Percentiles rank a stretch among this genome's conserved stretches.
Conservation (phyloP, 768 basidiomycete genomes). For the Suillus subalutaceus region DNA sequence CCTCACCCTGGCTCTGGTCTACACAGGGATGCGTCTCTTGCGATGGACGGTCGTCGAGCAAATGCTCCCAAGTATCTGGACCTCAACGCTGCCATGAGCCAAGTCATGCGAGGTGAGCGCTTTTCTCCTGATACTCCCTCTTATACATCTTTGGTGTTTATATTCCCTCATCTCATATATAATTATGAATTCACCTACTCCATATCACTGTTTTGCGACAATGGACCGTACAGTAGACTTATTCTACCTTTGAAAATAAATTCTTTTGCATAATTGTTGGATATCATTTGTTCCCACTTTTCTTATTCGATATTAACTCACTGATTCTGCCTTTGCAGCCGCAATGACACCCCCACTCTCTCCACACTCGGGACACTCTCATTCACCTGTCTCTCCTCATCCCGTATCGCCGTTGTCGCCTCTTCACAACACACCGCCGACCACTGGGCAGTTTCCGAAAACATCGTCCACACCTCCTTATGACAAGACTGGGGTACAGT, state of each 20-base stretch:
- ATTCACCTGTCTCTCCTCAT: slow-evolving; percentile 38
- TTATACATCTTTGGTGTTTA: background rate
- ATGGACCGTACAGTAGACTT: too few species aligned
- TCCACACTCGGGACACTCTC: slow-evolving; percentile 34
- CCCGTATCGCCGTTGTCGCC: slow-evolving; percentile 27
- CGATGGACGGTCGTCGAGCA: slow-evolving; percentile 28
- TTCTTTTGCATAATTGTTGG: background rate
- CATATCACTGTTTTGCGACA: background rate
- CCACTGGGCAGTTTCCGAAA: slow-evolving; percentile 19
- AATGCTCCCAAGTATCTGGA: slow-evolving; percentile 50
- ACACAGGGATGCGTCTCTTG: background rate
- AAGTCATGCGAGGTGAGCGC: slow-evolving; percentile 34
- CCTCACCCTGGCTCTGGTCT: slow-evolving; percentile 9
- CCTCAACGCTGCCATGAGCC: slow-evolving; percentile 39
- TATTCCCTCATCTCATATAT: background rate
- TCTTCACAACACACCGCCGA: slow-evolving; percentile 16
- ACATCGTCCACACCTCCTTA: slow-evolving; percentile 24
- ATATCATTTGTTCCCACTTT: background rate
- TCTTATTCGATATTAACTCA: background rate
- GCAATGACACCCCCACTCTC: slow-evolving; percentile 37
- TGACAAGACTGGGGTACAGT: slow-evolving; percentile 14
- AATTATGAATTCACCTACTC: background rate
- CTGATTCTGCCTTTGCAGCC: slow-evolving; percentile 18
- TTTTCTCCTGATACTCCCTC: slow-evolving; percentile 11
- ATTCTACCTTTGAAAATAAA: background rate